phyloP scores from a whole-genome alignment of 2,329 filamentous ascomycete genomes.

The Neopestalotiopsis sp. region DNA sequence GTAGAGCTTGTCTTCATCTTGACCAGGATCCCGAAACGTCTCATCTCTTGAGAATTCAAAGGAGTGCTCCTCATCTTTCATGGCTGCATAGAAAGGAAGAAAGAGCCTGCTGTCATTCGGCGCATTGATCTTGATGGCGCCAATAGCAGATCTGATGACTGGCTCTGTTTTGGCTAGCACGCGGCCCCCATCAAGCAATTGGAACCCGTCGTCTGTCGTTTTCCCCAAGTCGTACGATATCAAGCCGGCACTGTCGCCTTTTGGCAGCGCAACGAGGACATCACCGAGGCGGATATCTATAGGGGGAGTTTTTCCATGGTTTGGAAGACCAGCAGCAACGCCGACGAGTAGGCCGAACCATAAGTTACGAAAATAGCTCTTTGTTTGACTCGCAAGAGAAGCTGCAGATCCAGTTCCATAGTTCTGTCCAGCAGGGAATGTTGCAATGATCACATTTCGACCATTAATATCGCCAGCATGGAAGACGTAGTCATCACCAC shows the following conservation, averaged over 20 bases:
- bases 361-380: slow-evolving; percentile 40
- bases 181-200: slow-evolving; percentile 30
- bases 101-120: slow-evolving; percentile 25
- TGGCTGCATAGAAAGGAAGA: slow-evolving; percentile 27
- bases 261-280: slow-evolving; percentile 37
- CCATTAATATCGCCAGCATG: slow-evolving; percentile 40
- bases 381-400: slow-evolving; percentile 39
- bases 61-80: slow-evolving; percentile 29
- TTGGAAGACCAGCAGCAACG: slow-evolving; percentile 40
- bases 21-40: slow-evolving; percentile 36
- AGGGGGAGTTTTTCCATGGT: slow-evolving; percentile 27
- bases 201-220: slow-evolving; percentile 33
- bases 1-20: slow-evolving; percentile 34
- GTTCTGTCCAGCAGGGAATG: slow-evolving; percentile 37
- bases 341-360: slow-evolving; percentile 43
- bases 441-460: slow-evolving; percentile 41
- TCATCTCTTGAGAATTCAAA: not conserved
- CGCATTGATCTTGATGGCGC: slow-evolving; percentile 36
- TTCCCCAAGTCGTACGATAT: slow-evolving; percentile 41
- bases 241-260: slow-evolving; percentile 30
- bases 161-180: slow-evolving; percentile 34
- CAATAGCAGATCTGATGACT: slow-evolving; percentile 40
- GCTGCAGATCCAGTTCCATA: slow-evolving; percentile 40
- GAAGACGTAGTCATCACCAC: slow-evolving; percentile 43
- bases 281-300: slow-evolving; percentile 44